Evolutionary conservation across 1,139 yeast species (phyloP), one percentile per base, ranked within the genome.

Genomic region (Geotrichum carabidarum): DNA sequence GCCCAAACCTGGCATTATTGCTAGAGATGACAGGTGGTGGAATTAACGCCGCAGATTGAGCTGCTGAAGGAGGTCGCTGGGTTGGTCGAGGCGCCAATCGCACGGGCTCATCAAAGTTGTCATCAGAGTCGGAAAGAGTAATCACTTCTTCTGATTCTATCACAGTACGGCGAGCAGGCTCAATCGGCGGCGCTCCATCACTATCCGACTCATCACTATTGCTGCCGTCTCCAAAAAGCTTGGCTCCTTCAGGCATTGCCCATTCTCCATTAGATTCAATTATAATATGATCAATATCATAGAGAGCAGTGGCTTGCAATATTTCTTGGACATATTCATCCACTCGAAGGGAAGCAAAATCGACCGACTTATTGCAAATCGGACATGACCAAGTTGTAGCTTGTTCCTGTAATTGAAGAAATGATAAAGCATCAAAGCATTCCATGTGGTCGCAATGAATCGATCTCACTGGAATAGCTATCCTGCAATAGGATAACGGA

Each of bases 371-470:
- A 58, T 70, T 67, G 59, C 78, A 75, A 1, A 74, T 61, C 0
- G 77, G 75, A 55, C 78, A 75, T 15, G 60, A 59, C 78, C 79
- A 75, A 0, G 75, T 69, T 11, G 75, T 70, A 0, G 74, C 76
- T 56, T 73, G 77, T 54, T 67, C 63, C 59, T 74, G 78, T 48
- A 75, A 61, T 62, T 64, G 66, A 34, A 75, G 54, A 57, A 66
- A 75, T 0, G 74, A 64, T 34, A 58, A 59, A 5, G 74, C 75
- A 50, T 75, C 78, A 51, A 74, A 68, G 56, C 78, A 74, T 53
- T 73, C 77, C 31, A 74, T 63, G 58, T 75, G 78, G 15, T 59
- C 56, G 57, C 78, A 75, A 18, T 52, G 57, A n/a, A 63, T 56
- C 1, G 77, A 69, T 27, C 78, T 61, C 4, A 72, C 63, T 0